These are phyloP conservation scores for Fusarium coicis DNA, from an alignment of 2,329 filamentous ascomycete species.

Conservation along the genomic window DNA sequence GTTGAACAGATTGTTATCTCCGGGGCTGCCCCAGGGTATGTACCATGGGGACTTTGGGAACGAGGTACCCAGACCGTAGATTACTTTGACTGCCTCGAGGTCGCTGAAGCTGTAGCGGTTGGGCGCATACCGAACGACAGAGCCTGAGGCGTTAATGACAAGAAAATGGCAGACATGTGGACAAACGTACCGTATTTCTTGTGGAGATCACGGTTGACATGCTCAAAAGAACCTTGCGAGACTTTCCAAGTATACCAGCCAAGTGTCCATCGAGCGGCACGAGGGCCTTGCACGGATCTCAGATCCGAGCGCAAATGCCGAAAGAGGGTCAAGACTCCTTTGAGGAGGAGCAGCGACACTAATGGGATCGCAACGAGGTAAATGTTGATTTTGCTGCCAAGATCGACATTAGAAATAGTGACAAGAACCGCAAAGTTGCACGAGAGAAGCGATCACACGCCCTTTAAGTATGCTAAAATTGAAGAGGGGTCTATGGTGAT, in stretches of 20 bases:
- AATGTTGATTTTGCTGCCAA: not conserved
- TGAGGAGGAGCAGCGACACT: not conserved
- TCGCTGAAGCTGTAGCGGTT: conserved; percentile 59
- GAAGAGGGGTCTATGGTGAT: not conserved
- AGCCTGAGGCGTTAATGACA: not conserved
- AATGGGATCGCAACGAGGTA: not conserved
- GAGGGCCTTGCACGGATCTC: not conserved
- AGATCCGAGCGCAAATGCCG: not conserved
- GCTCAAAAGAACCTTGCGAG: not conserved
- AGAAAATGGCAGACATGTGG: no score
- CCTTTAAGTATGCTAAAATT: not conserved
- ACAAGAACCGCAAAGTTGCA: not conserved
- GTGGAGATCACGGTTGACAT: not conserved
- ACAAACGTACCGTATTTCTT: not conserved
- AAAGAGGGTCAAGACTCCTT: not conserved
- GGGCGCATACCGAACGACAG: conserved; percentile 59
- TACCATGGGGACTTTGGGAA: conserved; percentile 10
- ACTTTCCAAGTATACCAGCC: not conserved
- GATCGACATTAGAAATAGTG: not conserved
- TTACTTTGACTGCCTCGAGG: conserved; percentile 51
- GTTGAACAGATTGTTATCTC: not conserved
- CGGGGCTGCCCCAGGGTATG: not conserved
- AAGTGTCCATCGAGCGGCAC: not conserved
- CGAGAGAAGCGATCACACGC: no score
- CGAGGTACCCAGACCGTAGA: conserved; percentile 40